These are phyloP conservation scores for Keithomyces neogunnii DNA, from an alignment of 2,329 filamentous ascomycete genomes.

Conservation along the genomic window DNA sequence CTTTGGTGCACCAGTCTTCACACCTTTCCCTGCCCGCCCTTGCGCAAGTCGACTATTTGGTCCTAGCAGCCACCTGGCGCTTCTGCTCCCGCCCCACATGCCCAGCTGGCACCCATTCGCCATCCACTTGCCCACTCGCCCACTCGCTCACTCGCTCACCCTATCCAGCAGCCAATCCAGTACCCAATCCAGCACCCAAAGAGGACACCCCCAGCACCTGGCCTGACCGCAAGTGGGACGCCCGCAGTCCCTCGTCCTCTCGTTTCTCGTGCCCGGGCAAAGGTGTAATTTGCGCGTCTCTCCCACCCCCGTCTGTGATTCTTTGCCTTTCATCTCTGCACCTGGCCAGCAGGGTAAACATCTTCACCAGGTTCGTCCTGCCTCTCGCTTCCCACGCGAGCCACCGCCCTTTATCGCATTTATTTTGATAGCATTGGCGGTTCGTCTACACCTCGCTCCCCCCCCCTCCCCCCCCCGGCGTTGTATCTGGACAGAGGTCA, in stretches of 20 bases:
- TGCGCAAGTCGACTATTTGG: background rate
- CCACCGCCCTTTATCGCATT: slow-evolving; percentile 3
- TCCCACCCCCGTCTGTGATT: slow-evolving; percentile 7
- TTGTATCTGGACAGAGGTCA: background rate
- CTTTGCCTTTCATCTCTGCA: slow-evolving; percentile 6
- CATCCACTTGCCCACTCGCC: background rate
- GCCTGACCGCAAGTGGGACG: too few relatives aligned
- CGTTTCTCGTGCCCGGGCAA: background rate
- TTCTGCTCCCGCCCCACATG: background rate
- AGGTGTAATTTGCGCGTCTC: slow-evolving; percentile 5
- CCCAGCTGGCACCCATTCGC: background rate
- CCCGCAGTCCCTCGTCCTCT: background rate
- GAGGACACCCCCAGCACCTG: too few relatives aligned
- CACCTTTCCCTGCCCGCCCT: background rate
- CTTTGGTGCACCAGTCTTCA: too few relatives aligned
- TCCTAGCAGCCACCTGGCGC: background rate
- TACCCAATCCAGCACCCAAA: too few relatives aligned
- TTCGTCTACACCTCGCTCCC: background rate
- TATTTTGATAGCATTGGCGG: background rate
- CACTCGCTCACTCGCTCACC: background rate
- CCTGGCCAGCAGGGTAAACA: slow-evolving; percentile 8
- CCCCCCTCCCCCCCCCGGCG: background rate
- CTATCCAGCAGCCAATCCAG: background rate
- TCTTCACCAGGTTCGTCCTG: slow-evolving; percentile 5
- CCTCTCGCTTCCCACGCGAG: slow-evolving; percentile 4